Conservation (phyloP, 2,329 filamentous ascomycete species). For the Stemphylium lycopersici region DNA sequence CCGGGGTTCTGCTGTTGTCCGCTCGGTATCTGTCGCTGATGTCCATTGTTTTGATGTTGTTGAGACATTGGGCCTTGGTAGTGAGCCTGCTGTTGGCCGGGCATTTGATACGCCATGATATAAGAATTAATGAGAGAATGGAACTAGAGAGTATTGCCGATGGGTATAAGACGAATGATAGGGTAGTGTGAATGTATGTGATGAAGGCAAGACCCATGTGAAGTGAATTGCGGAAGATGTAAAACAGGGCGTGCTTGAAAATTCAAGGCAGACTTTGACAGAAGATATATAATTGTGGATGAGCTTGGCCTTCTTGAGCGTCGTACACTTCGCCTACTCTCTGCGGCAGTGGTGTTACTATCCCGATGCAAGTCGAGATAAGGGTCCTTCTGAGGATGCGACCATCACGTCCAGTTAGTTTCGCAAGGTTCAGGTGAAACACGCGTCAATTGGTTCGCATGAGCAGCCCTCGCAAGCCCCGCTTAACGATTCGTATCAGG, state of each 20-base stretch:
- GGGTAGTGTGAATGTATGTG: neutral
- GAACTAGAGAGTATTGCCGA: neutral
- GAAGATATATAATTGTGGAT: conserved; percentile 19
- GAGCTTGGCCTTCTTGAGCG: conserved; percentile 9
- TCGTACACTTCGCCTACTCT: conserved; percentile 7
- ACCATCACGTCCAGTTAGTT: conserved; percentile 6
- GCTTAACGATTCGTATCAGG: conserved; percentile 15
- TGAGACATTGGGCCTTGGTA: conserved; percentile 15
- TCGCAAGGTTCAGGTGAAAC: conserved; percentile 8
- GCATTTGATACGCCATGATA: conserved; percentile 21
- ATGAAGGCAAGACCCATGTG: neutral
- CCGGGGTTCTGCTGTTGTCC: conserved; percentile 14
- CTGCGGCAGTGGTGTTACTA: conserved; percentile 16
- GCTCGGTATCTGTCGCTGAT: conserved; percentile 22
- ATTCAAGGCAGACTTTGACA: conserved; percentile 15
- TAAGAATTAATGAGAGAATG: too few relatives aligned
- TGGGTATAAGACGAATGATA: neutral
- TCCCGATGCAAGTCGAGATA: conserved; percentile 16
- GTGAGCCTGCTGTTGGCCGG: conserved; percentile 15
- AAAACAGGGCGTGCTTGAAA: conserved; percentile 11
- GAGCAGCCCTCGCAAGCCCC: conserved; percentile 21
- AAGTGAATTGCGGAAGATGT: conserved; percentile 2
- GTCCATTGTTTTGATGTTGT: conserved; percentile 25
- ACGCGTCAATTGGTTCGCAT: conserved; percentile 17
- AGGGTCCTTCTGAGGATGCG: conserved; percentile 13